Base-by-base conservation (phyloP, 352 stramenopile genomes). In the Phytophthora sansomeana region DNA sequence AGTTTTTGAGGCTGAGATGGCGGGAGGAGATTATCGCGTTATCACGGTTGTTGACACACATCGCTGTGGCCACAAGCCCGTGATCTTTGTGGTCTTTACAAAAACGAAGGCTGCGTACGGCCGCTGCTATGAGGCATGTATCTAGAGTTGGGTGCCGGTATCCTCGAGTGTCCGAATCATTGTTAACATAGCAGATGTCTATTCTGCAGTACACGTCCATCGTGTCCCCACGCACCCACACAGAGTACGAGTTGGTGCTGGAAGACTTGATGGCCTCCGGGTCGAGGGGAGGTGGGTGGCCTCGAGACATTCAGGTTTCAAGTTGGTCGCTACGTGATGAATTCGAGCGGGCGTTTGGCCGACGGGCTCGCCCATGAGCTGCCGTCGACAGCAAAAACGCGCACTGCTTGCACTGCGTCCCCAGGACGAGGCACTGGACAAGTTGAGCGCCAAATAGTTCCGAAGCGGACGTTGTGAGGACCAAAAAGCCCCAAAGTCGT, bases 241-340 rank as follows among this genome's bases (percentile, higher is more conserved):
- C 74, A 1, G 80, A 92, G 54, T 93, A 93, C 70, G 74, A 86
- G 26, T 60, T 90, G n/a, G 75, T 88, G 38, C 74, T 85, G 1
- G 71, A 80, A 11, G 59, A 67, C 41, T 53, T 54, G 1, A 49
- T 63, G 33, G 39, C 47, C 8, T 58, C 65, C 8, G 43, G 47
- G 41, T 38, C n/a, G 74, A 64, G 10, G 59, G 77, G 44, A 67
- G 70, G 36, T 93, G 85, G 85, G 71, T 86, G 58, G 78, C 92
- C 63, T 72, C 80, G 53, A 78, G 85, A 11, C 81, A 87, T 63
- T 91, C 83, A 39, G 72, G 73, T 14, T 92, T 93, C 65, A 75
- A n/a, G n/a, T n/a, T n/a, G 71, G n/a, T 66, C 82, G 24, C 60
- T 93, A 33, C 81, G 81, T 26, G 75, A 90, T 26, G 77, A 90